phyloP scores from a whole-genome alignment of 495 filamentous ascomycete genomes.

The Hyphodiscus hymeniophilus region DNA sequence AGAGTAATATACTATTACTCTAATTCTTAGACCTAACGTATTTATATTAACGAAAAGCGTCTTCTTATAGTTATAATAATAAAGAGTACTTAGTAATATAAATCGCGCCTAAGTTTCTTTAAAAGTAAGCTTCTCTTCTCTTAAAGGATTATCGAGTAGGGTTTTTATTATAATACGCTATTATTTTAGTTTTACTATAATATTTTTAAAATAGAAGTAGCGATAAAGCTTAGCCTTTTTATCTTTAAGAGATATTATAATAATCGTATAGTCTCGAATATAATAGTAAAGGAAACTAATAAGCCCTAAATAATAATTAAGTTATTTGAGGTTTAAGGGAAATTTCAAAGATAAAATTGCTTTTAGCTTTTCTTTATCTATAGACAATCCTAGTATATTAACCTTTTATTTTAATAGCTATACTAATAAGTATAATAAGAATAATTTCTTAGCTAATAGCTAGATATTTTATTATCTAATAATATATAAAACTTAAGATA shows the following conservation, averaged over 20 bases:
- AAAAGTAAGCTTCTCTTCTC: background rate
- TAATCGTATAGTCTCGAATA: background rate
- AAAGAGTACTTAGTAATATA: background rate
- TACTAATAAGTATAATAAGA: too few relatives aligned
- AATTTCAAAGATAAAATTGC: too few relatives aligned
- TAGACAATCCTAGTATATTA: too few relatives aligned
- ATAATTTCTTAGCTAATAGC: too few relatives aligned
- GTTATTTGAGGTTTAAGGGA: too few relatives aligned
- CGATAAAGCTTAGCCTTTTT: too few relatives aligned
- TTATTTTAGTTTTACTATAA: background rate
- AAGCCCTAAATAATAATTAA: too few relatives aligned
- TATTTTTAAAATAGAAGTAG: background rate
- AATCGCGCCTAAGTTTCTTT: background rate
- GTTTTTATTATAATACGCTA: background rate
- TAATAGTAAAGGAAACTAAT: background rate
- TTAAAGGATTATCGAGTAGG: background rate
- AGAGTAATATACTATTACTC: too few relatives aligned
- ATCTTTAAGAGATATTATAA: background rate
- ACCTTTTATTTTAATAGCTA: too few relatives aligned
- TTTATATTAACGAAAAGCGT: background rate
- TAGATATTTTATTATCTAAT: too few relatives aligned
- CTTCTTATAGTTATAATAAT: background rate
- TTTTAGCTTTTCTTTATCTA: too few relatives aligned
- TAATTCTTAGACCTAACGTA: background rate
- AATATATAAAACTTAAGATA: too few relatives aligned